Conservation (phyloP, 2,329 filamentous ascomycete species). For the Diaporthe citriasiana region DNA sequence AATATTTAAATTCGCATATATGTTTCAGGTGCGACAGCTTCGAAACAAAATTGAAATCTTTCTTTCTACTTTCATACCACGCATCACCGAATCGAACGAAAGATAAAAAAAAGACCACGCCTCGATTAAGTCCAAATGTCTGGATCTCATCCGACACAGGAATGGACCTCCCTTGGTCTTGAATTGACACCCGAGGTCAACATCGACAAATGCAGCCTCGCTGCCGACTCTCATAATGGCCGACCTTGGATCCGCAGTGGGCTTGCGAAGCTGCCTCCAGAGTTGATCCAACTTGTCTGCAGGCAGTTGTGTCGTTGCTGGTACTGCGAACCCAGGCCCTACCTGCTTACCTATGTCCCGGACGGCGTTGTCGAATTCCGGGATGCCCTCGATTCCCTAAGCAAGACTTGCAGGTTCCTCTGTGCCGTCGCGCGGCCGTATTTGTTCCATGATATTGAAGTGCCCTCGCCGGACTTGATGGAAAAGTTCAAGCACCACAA, state of each 20-base stretch:
- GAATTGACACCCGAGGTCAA: background rate
- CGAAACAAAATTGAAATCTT: background rate
- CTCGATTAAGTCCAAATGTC: background rate
- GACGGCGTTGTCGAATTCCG: no score
- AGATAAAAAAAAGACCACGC: background rate
- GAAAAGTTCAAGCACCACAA: no score
- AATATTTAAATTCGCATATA: no score
- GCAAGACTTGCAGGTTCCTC: background rate
- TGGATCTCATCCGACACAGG: background rate
- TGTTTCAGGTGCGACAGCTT: no score
- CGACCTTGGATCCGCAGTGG: background rate
- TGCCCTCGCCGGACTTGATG: no score
- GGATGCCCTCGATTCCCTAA: background rate
- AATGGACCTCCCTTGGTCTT: background rate
- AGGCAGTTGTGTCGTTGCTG: background rate
- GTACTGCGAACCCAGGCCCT: background rate
- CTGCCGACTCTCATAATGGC: no score
- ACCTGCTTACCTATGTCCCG: background rate
- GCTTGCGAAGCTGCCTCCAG: background rate
- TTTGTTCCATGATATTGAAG: background rate
- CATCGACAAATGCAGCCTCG: no score
- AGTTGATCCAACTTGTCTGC: background rate
- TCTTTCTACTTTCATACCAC: background rate
- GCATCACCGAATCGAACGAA: background rate
- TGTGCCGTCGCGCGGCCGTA: background rate